Base-by-base conservation (phyloP, 345 rosid genomes). In the Turnera subulata region DNA sequence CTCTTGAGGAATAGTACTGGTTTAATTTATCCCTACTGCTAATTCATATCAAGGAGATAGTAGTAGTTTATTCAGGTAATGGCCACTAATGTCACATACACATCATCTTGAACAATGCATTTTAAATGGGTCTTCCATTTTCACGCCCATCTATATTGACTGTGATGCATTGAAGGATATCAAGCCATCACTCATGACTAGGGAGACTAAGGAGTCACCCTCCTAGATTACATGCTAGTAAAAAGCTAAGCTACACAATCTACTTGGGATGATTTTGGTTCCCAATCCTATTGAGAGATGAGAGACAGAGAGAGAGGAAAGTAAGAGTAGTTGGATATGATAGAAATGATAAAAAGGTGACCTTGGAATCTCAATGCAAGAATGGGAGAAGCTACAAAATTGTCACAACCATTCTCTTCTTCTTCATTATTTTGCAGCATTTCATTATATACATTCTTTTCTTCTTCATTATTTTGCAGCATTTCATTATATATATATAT, bases 141-240 rank as follows among this genome's bases (percentile, higher is more conserved):
- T 64, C 52, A 58, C 63, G 80, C 74, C 80, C 76, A 50, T 76
- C 70, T 51, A 73, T 43, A 62, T 76, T 76, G 84, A 79, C 84
- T 66, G n/a, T 1, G 11, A 3, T 29, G 6, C 18, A 10, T 2
- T 21, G 7, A 21, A 16, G 53, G 22, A 21, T 2, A 18, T 70
- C 74, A 70, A 73, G 65, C 20, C 38, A 49, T 29, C 55, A 71
- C 81, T 80, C 75, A 80, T 80, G 62, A 65, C 57, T 6, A 0
- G 39, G 64, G 48, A 61, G 77, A 73, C 79, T 59, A 58, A 22
- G 45, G 32, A 53, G 75, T 58, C 74, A 63, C 33, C 76, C 58
- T 54, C 52, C 16, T 14, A 54, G 77, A 76, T 76, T 53, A 42
- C 73, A 74, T 80, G 84, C 74, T 71, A 14, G 57, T 69, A 29